Conservation (phyloP, 352 stramenopile genomes). For the Globisporangium viniferum region DNA sequence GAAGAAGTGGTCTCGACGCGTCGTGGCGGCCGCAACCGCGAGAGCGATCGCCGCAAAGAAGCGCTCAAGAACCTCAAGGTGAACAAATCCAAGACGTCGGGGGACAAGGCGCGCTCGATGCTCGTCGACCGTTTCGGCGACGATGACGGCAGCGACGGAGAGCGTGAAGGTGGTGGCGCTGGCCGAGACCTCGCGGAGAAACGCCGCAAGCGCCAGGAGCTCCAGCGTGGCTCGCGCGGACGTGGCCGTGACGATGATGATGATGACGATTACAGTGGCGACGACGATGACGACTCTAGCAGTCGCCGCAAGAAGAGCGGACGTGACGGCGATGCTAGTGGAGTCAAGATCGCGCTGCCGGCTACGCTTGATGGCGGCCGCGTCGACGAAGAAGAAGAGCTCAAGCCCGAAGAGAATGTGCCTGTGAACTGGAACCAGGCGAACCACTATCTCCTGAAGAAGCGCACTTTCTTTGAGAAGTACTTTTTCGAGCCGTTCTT, state of each 20-base stretch:
- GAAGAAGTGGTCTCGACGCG: slow-evolving; percentile 44
- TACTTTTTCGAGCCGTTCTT: slow-evolving; percentile 87
- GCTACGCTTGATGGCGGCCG: slow-evolving; percentile 31
- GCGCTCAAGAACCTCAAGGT: slow-evolving; percentile 74
- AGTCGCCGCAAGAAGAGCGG: slow-evolving; percentile 7
- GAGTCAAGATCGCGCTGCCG: slow-evolving; percentile 25
- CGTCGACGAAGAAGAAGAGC: slow-evolving; percentile 40
- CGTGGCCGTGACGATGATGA: slow-evolving; percentile 36
- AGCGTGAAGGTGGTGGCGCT: slow-evolving; percentile 20
- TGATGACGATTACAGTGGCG: slow-evolving; percentile 40
- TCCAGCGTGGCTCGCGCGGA: slow-evolving; percentile 41
- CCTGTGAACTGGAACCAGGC: slow-evolving; percentile 73
- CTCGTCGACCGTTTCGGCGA: slow-evolving; percentile 71
- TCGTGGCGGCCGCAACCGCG: slow-evolving; percentile 51
- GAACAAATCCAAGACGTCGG: slow-evolving; percentile 57
- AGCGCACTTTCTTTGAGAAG: slow-evolving; percentile 79
- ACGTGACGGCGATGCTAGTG: neutral
- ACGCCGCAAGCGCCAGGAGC: slow-evolving; percentile 64
- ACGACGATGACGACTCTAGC: slow-evolving; percentile 8
- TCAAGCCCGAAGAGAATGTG: slow-evolving; percentile 62
- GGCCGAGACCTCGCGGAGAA: slow-evolving; percentile 73
- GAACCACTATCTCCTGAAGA: slow-evolving; percentile 76
- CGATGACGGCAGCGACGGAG: slow-evolving; percentile 48
- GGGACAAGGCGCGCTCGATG: slow-evolving; percentile 73
- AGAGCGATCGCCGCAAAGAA: slow-evolving; percentile 76